These are phyloP conservation scores for Periconia digitata DNA, from an alignment of 2,329 filamentous ascomycete species.

Conservation along the genomic window DNA sequence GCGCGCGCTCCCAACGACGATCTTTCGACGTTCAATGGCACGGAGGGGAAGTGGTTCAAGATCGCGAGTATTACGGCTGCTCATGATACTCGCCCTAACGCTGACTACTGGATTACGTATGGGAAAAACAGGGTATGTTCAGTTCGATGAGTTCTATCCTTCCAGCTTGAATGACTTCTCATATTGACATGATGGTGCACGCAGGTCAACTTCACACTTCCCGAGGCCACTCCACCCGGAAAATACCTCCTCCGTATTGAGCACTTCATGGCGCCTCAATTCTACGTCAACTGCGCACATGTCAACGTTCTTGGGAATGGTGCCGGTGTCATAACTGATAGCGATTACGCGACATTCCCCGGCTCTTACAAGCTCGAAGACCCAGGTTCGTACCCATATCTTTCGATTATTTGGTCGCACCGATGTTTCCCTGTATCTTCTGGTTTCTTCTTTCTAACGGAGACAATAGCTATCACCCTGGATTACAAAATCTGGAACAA, in stretches of 20 bases:
- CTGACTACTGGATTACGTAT: no score
- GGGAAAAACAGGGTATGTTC: no score
- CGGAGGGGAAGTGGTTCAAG: constrained; percentile 1
- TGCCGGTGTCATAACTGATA: neutral
- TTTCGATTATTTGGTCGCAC: no score
- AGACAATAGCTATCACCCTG: no score
- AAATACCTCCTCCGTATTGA: no score
- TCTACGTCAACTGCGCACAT: neutral
- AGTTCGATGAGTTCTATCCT: no score
- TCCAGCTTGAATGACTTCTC: neutral
- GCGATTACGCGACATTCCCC: neutral
- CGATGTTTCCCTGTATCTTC: no score
- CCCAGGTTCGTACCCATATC: no score
- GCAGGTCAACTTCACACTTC: no score
- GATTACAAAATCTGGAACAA: no score
- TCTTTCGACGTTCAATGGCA: neutral
- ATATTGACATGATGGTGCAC: neutral
- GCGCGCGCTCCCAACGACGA: neutral
- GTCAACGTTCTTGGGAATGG: neutral
- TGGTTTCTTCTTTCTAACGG: no score
- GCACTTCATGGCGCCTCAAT: neutral
- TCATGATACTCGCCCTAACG: neutral
- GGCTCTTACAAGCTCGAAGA: neutral
- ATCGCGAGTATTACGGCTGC: neutral
- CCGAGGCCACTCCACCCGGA: no score